A percentile compares a stretch with the other conserved stretches of the same genome.
phyloP scores from a whole-genome alignment of 345 rosid species.

The Iberis pinnata region DNA sequence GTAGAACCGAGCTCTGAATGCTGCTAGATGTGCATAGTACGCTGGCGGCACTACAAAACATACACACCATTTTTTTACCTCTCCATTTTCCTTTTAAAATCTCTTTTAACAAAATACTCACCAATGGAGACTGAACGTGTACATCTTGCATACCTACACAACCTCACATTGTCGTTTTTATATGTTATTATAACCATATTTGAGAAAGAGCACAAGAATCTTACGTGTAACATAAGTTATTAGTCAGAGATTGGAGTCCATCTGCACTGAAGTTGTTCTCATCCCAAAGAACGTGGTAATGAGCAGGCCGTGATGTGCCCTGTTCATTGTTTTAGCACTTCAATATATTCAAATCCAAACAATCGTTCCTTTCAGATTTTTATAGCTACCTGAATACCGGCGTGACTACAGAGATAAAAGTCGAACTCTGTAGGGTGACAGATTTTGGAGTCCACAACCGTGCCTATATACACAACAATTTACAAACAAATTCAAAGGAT shows the following conservation, averaged over 20 bases:
- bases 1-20: constrained; percentile 93
- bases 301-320: constrained; percentile 98
- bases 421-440: constrained; percentile 98
- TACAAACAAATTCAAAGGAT: too few species aligned
- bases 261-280: constrained; percentile 96
- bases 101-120: too few species aligned
- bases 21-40: constrained; percentile 95
- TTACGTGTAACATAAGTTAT: constrained; percentile 94
- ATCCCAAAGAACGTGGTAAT: constrained; percentile 97
- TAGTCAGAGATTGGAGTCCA: constrained; percentile 82
- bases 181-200: too few species aligned
- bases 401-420: constrained; percentile 95
- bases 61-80: constrained; percentile 3
- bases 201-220: neutral
- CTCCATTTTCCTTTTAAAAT: too few species aligned
- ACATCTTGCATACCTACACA: constrained; percentile 84
- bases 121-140: constrained; percentile 96
- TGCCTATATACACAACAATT: constrained; percentile 40
- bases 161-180: neutral
- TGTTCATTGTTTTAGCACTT: constrained; percentile 17
- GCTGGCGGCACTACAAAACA: constrained; percentile 80
- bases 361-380: constrained; percentile 1
- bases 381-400: constrained; percentile 77
- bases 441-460: constrained; percentile 95
- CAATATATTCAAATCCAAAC: neutral